Base-by-base conservation (phyloP, 1,139 yeast species). In the Spencermartinsiella ligniputridi region DNA sequence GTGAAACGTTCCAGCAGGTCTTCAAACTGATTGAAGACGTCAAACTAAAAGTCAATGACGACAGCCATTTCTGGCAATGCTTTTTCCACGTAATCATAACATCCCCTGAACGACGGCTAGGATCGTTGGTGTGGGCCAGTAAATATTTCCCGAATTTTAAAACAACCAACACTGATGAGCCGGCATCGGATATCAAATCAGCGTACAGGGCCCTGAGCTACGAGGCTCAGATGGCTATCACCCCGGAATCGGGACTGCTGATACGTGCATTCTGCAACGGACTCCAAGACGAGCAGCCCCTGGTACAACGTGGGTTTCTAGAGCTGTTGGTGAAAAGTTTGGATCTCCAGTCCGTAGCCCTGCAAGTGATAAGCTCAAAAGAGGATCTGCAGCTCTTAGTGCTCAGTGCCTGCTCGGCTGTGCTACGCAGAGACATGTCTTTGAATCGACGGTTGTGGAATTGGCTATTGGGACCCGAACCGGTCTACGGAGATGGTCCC, bases 401-500 rank as follows among this genome's bases (percentile, higher is more conserved):
- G 19, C 70, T 79, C 62, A 70, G 82, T 5, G 85, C 92, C 27
- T 75, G 87, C 38, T 65, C 71, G 11, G 79, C 90, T 0, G 83
- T 94, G 1, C 68, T 89, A 42, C 78, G 83, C 37, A 82, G 82
- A 54, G 99, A 92, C 63, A 88, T 92, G 96, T 87, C 97, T 16
- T 72, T 92, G 51, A 94, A 92, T 61, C 73, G 97, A 62, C 75
- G 99, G 54, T 71, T 92, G 22, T 90, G 97, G 96, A 81, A 76
- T 52, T 90, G 96, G 94, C 68, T 92, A 8, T 66, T 90, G 37
- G 97, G 97, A 0, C 94, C 96, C 1, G 72, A 66, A 19, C 68
- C 68, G 0, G 47, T 36, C 8, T 20, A 33, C 9, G 2, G 78
- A 73, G 36, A 13, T 30, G 30, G 25, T 21, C 34, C 29, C 5